A percentile compares a stretch with the other conserved stretches of the same genome.
Conservation (phyloP, 1,139 yeast species). For the Kurtzmaniella quercitrusa region DNA sequence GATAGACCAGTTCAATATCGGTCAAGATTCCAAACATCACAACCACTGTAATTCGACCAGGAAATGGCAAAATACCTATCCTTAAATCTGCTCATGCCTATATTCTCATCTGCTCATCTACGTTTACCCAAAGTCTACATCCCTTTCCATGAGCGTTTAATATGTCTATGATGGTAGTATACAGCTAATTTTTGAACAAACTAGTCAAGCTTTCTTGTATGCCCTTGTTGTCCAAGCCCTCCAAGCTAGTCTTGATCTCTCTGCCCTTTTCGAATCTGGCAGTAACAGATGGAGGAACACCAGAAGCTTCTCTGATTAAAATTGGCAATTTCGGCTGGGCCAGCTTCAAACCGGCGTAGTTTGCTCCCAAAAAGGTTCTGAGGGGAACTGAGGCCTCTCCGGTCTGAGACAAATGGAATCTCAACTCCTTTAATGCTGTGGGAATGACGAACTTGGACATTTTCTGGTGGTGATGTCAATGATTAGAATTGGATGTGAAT, state of each 20-base stretch:
- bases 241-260: slow-evolving; percentile 39
- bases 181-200: slow-evolving; percentile 27
- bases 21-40: too few species aligned
- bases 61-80: too few species aligned
- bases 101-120: background rate
- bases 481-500: slow-evolving; percentile 3
- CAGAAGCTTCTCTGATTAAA: slow-evolving; percentile 70
- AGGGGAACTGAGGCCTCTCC: slow-evolving; percentile 66
- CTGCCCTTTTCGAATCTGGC: slow-evolving; percentile 60
- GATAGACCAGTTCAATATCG: too few species aligned
- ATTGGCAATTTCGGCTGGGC: slow-evolving; percentile 60
- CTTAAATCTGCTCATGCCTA: background rate
- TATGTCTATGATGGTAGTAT: slow-evolving; percentile 1
- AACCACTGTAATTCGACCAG: too few species aligned
- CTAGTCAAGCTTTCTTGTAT: slow-evolving; percentile 33
- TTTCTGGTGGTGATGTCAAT: slow-evolving; percentile 1
- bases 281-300: slow-evolving; percentile 66
- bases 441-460: slow-evolving; percentile 64
- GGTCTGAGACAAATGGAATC: slow-evolving; percentile 76
- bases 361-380: slow-evolving; percentile 55
- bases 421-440: slow-evolving; percentile 63
- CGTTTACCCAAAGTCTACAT: background rate
- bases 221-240: slow-evolving; percentile 42
- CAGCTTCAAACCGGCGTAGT: slow-evolving; percentile 58
- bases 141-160: background rate